Evolutionary conservation across 345 rosid genomes (phyloP), one percentile per base, ranked within the genome.

Genomic region (Syzygium aqueum): DNA sequence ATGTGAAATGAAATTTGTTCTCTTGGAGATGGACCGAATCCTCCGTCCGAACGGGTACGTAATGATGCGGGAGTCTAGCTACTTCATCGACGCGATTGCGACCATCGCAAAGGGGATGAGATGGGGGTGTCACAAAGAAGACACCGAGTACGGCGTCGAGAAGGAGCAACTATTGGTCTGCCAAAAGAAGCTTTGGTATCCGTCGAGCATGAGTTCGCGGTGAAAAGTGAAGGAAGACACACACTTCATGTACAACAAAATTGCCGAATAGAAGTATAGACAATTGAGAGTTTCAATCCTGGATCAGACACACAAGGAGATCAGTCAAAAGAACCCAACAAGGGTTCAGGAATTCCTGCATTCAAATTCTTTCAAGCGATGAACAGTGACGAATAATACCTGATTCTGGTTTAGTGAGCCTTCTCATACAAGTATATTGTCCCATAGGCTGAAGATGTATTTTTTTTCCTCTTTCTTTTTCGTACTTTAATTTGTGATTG

Each of bases 1-100:
- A 91, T 97, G 99, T 84, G 98, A 95, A 16, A 95, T 95, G 93
- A 97, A 96, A 91, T 90, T 92, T 83, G 95, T 97, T 85, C 94
- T 97, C 57, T 88, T 97, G 88, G 99, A 97, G 91, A 97, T 97
- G 98, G 99, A 97, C 80, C 86, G 99, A 30, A 95, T 97, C 89
- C 91, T 97, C 78, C 97, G 99, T 10, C 99, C 99, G 0, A 89
- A 65, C 2, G 99, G 98, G 37, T 95, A 95, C 43, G 96, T 90
- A 22, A 88, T 97, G 15, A 92, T 97, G 27, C 94, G 97, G 51
- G 99, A 97, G 90, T 97, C 99, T 7, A 94, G 92, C 92, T 96
- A 97, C 89, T 96, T 94, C 5, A 88, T 91, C 5, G 97, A 97
- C 49, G 93, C 94, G 2, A 90, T 97, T 50, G 91, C 97, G 2